Conservation (phyloP, 345 rosid genomes). For the Linum tenue region DNA sequence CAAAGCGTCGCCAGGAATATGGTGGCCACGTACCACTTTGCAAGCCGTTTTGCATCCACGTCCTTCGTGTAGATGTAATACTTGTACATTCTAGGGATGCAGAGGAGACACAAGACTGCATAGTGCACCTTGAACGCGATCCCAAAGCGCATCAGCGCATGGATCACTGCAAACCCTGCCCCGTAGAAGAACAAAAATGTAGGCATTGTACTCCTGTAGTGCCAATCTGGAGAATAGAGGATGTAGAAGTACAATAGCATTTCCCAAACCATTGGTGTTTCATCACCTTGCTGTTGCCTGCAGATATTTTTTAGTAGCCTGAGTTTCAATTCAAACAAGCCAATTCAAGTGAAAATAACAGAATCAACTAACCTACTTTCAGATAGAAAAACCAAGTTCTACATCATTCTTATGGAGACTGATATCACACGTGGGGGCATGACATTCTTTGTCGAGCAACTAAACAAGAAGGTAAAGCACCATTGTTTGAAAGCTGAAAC, state of each 20-base stretch:
- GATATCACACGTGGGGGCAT: no score
- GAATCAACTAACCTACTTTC: background rate
- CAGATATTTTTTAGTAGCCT: background rate
- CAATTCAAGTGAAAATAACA: background rate
- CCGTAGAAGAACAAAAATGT: slow-evolving; percentile 88
- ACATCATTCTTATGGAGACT: no score
- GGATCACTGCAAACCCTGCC: slow-evolving; percentile 62
- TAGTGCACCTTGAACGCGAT: slow-evolving; percentile 88
- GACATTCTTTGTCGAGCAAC: no score
- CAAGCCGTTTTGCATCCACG: slow-evolving; percentile 53
- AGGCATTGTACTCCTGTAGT: slow-evolving; percentile 90
- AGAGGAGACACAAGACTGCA: slow-evolving; percentile 60
- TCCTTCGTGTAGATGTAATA: slow-evolving; percentile 84
- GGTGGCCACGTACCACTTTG: slow-evolving; percentile 60
- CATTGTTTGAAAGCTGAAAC: no score
- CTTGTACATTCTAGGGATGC: slow-evolving; percentile 89
- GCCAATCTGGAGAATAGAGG: slow-evolving; percentile 98
- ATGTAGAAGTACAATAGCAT: slow-evolving; percentile 90
- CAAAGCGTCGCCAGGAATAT: slow-evolving; percentile 48
- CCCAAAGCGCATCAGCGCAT: slow-evolving; percentile 56
- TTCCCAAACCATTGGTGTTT: slow-evolving; percentile 99
- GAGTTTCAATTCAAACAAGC: background rate
- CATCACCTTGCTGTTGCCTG: slow-evolving; percentile 98
- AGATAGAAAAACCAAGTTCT: background rate
- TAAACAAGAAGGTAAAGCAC: no score